Evolutionary conservation across 2,329 filamentous ascomycete species (phyloP), one percentile per base, ranked within the genome.

Genomic region (Aspergillus persii): DNA sequence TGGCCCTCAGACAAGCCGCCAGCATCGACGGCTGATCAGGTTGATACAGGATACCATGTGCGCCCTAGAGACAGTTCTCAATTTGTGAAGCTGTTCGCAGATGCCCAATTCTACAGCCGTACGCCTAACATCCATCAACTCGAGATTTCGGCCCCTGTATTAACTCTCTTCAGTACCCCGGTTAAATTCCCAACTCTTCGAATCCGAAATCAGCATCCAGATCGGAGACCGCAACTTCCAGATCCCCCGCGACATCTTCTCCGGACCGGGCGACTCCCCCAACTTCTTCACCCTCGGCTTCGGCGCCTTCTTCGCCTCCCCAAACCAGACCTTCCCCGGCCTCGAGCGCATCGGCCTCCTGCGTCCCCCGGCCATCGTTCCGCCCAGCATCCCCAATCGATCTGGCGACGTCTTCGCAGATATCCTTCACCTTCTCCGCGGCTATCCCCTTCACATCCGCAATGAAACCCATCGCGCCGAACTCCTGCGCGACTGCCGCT

Each of bases 261-360:
- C 85, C 31, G 84, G 86, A 39, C 91, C 92, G 0, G 94, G 93
- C 29, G 93, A 98, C 77, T 88, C 87, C n/a, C 93, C 93, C 11
- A 98, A 98, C 75, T 98, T 92, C 82, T 98, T 98, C 80, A 89
- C 92, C 0, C 84, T 97, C 3, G 93, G 93, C 60, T 96, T 96
- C 70, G 89, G 88, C 41, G 85, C 91, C 67, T 96, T 96, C 82
- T 96, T 96, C 79, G 88, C 88, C 15, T 87, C 86, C 2, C 90
- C 90, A 0, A 82, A 85, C 12, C 89, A 96, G 68, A 84, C 92
- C 5, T 97, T 96, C 67, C 94, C 94, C 0, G 94, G 93, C 1
- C 84, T 97, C 0, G 87, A 92, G 59, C 86, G 91, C 54, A 85
- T 87, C 61, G 86, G 87, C 12, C 84, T 97, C 23, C 85, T 97